These are phyloP conservation scores for Porphyrellus cyaneotinctus DNA, from an alignment of 768 basidiomycete genomes.

Conservation along the genomic window DNA sequence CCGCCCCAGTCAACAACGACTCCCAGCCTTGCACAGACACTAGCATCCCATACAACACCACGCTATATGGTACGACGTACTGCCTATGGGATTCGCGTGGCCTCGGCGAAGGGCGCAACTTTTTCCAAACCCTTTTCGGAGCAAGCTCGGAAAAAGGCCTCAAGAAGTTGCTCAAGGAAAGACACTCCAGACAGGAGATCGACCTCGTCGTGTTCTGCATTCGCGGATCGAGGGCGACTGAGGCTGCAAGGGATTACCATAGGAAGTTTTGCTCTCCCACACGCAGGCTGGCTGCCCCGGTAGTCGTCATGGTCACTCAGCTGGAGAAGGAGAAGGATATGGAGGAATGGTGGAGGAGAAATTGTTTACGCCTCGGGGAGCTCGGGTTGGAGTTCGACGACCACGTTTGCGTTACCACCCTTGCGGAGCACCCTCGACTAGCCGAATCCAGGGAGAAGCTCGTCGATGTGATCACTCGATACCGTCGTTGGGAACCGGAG, in stretches of 20 bases:
- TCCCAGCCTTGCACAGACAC: slow-evolving; percentile 17
- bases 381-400: slow-evolving; percentile 33
- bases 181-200: slow-evolving; percentile 25
- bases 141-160: slow-evolving; percentile 14
- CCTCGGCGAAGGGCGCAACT: slow-evolving; percentile 27
- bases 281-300: slow-evolving; percentile 35
- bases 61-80: slow-evolving; percentile 1
- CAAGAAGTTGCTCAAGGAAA: slow-evolving; percentile 20
- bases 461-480: slow-evolving; percentile 9
- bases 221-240: slow-evolving; percentile 32
- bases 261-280: slow-evolving; percentile 32
- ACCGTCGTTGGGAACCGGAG: slow-evolving; percentile 7
- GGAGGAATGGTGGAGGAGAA: slow-evolving; percentile 33
- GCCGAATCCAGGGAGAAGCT: slow-evolving; percentile 16
- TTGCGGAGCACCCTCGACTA: slow-evolving; percentile 5
- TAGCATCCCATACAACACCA: slow-evolving; percentile 1
- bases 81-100: slow-evolving; percentile 37
- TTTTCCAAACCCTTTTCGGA: slow-evolving; percentile 10
- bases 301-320: slow-evolving; percentile 35
- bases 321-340: slow-evolving; percentile 28
- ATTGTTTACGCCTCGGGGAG: slow-evolving; percentile 22
- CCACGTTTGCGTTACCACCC: slow-evolving; percentile 37
- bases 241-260: slow-evolving; percentile 30
- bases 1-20: slow-evolving; percentile 10
- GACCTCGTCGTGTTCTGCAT: slow-evolving; percentile 40